Evolutionary conservation across 1,139 yeast genomes (phyloP).

Genomic region (Candida neerlandica): DNA sequence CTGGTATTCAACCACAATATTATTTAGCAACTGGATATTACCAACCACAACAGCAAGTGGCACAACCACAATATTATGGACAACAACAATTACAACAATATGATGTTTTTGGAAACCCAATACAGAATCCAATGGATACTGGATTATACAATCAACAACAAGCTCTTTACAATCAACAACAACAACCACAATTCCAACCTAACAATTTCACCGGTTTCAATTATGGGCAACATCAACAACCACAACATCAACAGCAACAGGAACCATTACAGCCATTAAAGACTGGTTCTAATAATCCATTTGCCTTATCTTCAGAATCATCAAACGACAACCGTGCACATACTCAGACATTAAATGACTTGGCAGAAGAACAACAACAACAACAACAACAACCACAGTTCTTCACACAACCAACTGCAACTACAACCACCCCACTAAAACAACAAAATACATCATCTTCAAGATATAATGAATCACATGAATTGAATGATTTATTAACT

Average conservation of each 20-base stretch:
- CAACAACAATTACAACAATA: constrained; percentile 37
- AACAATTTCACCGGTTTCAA: constrained; percentile 37
- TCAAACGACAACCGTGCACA: constrained; percentile 20
- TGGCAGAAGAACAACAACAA: constrained; percentile 30
- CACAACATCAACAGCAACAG: constrained; percentile 37
- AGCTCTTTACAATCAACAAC: constrained; percentile 33
- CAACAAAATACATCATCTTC: constrained; percentile 37
- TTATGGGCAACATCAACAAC: constrained; percentile 37
- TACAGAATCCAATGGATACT: constrained; percentile 56
- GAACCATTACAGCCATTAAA: constrained; percentile 57
- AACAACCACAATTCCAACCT: constrained; percentile 32
- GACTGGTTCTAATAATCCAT: constrained; percentile 91
- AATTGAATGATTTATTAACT: constrained; percentile 75
- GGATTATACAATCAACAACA: constrained; percentile 44
- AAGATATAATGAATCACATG: constrained; percentile 58
- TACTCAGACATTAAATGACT: constrained; percentile 23
- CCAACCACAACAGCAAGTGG: constrained; percentile 29
- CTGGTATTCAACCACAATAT: constrained; percentile 25
- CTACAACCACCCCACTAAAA: constrained; percentile 16
- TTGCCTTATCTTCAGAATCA: constrained; percentile 53
- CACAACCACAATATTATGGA: constrained; percentile 17
- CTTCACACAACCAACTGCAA: constrained; percentile 27
- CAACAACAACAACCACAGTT: constrained; percentile 26
- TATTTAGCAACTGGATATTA: constrained; percentile 38
- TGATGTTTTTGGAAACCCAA: constrained; percentile 83